A percentile compares a stretch with the other conserved stretches of the same genome.
Conservation (phyloP, 208 protist species). For the Vickermania ingenoplastis region DNA sequence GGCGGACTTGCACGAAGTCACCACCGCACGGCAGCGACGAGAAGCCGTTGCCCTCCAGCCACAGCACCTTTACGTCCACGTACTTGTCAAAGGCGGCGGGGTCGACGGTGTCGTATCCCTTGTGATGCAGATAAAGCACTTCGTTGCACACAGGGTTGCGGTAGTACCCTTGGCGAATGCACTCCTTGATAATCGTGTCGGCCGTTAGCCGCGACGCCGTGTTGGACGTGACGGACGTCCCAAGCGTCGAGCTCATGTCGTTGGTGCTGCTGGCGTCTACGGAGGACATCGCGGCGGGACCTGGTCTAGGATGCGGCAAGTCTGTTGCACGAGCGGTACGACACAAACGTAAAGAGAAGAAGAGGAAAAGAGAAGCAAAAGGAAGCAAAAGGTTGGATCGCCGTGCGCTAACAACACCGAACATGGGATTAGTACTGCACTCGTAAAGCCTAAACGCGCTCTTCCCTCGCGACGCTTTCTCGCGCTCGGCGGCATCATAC, state of each 20-base stretch:
- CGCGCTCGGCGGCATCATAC: too few species aligned
- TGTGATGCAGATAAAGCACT: slow-evolving; percentile 90
- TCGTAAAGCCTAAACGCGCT: too few species aligned
- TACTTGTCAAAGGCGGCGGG: slow-evolving; percentile 71
- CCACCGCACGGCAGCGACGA: slow-evolving; percentile 42
- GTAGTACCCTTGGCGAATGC: slow-evolving; percentile 80
- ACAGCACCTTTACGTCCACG: slow-evolving; percentile 87
- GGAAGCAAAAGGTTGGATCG: not conserved
- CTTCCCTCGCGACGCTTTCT: too few species aligned
- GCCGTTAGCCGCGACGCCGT: slow-evolving; percentile 1
- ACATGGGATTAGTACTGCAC: slow-evolving; percentile 41
- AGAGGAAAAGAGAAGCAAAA: slow-evolving; percentile 9
- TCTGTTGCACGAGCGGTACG: not conserved
- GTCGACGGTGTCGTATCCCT: slow-evolving; percentile 80
- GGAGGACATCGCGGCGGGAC: slow-evolving; percentile 14
- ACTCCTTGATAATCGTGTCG: slow-evolving; percentile 70
- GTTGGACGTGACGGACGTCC: slow-evolving; percentile 8
- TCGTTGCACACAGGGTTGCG: slow-evolving; percentile 91
- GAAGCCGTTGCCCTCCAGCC: slow-evolving; percentile 90
- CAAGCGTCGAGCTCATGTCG: slow-evolving; percentile 29
- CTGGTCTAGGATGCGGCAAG: not conserved
- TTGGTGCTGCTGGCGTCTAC: slow-evolving; percentile 37
- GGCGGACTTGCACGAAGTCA: slow-evolving; percentile 26
- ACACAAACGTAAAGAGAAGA: slow-evolving; percentile 3
- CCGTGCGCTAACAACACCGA: slow-evolving; percentile 8